Conservation (phyloP, 441 rosid genomes). For the Geranium incanum region DNA sequence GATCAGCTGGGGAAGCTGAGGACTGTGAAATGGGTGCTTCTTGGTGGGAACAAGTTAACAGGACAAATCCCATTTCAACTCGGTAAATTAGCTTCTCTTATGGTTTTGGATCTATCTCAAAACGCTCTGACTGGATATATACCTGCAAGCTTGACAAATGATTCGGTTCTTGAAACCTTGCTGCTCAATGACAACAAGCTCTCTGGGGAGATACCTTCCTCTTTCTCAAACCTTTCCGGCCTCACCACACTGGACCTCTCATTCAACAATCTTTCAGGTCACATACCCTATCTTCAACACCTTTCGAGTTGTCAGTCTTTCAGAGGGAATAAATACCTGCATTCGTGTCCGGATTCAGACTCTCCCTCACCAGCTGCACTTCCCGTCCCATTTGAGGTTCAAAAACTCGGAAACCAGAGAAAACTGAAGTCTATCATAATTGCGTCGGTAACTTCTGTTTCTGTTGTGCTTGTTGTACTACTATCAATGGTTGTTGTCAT, state of each 20-base stretch:
- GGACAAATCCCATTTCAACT: slow-evolving; percentile 48
- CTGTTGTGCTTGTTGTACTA: slow-evolving; percentile 27
- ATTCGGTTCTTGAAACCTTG: slow-evolving; percentile 34
- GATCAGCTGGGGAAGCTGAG: slow-evolving; percentile 37
- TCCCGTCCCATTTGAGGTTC: slow-evolving; percentile 23
- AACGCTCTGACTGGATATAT: slow-evolving; percentile 46
- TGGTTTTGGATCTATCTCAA: slow-evolving; percentile 50
- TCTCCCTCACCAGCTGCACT: slow-evolving; percentile 18
- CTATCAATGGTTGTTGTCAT: slow-evolving; percentile 22
- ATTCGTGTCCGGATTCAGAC: slow-evolving; percentile 26
- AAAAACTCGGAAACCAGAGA: slow-evolving; percentile 20
- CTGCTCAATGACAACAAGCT: slow-evolving; percentile 44
- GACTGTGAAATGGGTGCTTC: slow-evolving; percentile 33
- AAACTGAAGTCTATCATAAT: slow-evolving; percentile 26
- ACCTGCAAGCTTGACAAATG: slow-evolving; percentile 39
- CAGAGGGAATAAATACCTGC: slow-evolving; percentile 33
- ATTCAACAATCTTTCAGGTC: slow-evolving; percentile 54
- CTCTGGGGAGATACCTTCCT: slow-evolving; percentile 49
- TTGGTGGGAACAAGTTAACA: slow-evolving; percentile 40
- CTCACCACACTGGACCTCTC: slow-evolving; percentile 43
- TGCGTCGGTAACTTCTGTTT: slow-evolving; percentile 33
- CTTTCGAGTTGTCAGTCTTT: slow-evolving; percentile 33
- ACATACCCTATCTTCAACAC: slow-evolving; percentile 33
- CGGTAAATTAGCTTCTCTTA: slow-evolving; percentile 36
- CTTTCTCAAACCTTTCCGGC: slow-evolving; percentile 38